Base-by-base conservation (phyloP, 306 rosid species). In the Dicorynia guianensis region DNA sequence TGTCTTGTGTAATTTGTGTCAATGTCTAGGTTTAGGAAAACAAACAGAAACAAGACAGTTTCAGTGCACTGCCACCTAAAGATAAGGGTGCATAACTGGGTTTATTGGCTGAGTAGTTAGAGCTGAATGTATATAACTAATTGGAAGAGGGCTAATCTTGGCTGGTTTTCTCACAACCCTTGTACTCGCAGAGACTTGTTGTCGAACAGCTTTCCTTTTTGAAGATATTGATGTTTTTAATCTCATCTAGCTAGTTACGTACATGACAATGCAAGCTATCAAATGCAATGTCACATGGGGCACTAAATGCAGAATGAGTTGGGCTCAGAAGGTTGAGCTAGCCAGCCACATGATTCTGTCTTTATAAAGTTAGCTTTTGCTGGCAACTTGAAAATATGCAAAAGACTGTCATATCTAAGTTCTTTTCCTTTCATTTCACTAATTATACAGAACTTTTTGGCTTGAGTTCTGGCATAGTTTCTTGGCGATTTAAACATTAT, bases 331-430 rank as follows among this genome's bases (percentile, higher is more conserved):
- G 70, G 42, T 67, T 57, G 62, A 62, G 74, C 81, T 43, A 58
- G 63, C 42, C 76, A 58, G 72, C 63, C 92, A 88, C 92, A 79
- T 78, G 88, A 39, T 78, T 71, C 67, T 85, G 85, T 83, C 88
- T 46, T 63, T 50, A 59, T 3, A 36, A 71, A 65, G 7, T 72
- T 70, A 52, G 13, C 47, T 71, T 33, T 36, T n/a, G 49, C 14
- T 63, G 73, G 46, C 61, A 69, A 35, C 71, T 82, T 56, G 54
- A 52, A 33, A 53, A 35, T 65, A 64, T 63, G 43, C 64, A 60
- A 65, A 52, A 59, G 6, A 34, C 17, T 76, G 46, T 46, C 42
- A 17, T 30, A 34, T 19, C 48, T 76, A 62, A 67, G 42, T 56
- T 67, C 11, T 38, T 58, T 65, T 4, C 34, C 11, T 30, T 14